These are phyloP conservation scores for Fonsecaea multimorphosa DNA, from an alignment of 2,329 filamentous ascomycete genomes.

Conservation along the genomic window DNA sequence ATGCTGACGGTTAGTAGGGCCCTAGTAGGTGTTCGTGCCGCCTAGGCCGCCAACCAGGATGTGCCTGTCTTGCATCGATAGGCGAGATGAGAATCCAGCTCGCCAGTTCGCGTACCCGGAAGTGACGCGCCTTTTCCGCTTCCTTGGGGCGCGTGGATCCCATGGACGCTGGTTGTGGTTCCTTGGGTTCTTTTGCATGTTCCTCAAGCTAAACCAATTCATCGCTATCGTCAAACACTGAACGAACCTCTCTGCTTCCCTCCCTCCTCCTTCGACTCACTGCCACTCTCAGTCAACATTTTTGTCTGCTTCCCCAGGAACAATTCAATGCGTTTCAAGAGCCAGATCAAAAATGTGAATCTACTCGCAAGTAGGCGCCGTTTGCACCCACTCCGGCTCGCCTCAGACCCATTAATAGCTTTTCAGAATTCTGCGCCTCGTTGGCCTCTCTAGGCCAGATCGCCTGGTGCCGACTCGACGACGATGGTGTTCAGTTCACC, in stretches of 20 bases:
- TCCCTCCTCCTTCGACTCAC: neutral
- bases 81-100: slow-evolving; percentile 15
- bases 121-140: neutral
- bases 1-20: no score
- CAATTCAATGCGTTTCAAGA: slow-evolving; percentile 59
- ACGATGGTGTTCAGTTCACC: slow-evolving; percentile 88
- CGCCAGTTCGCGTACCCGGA: neutral
- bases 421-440: slow-evolving; percentile 65
- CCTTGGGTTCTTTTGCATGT: slow-evolving; percentile 9
- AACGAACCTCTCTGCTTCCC: neutral
- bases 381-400: slow-evolving; percentile 28
- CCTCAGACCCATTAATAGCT: slow-evolving; percentile 2
- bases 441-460: slow-evolving; percentile 75
- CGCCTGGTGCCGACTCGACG: slow-evolving; percentile 87
- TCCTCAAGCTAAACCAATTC: slow-evolving; percentile 19
- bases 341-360: slow-evolving; percentile 57
- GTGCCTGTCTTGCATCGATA: slow-evolving; percentile 4
- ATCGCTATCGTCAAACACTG: neutral
- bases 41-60: neutral
- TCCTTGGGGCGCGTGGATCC: neutral
- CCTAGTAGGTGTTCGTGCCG: slow-evolving; percentile 11
- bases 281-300: neutral
- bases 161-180: slow-evolving; percentile 3
- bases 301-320: neutral
- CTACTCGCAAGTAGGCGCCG: slow-evolving; percentile 59